phyloP scores from a whole-genome alignment of 2,329 filamentous ascomycete genomes.

The Fusarium kyushuense region DNA sequence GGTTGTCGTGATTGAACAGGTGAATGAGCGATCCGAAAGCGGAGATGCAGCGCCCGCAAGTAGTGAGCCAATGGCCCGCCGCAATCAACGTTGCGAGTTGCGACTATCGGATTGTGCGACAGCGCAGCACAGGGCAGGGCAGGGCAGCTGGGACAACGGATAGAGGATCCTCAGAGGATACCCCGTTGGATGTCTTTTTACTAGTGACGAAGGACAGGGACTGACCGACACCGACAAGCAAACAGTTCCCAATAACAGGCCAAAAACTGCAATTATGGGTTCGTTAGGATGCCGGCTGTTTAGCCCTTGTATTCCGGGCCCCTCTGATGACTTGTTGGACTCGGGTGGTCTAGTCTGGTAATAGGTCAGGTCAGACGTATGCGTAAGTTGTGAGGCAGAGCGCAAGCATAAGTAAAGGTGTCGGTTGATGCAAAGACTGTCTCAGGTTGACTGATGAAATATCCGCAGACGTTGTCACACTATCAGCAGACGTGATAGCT shows the following conservation, averaged over 20 bases:
- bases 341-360: conserved; percentile 22
- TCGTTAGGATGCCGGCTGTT: conserved; percentile 36
- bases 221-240: conserved; percentile 31
- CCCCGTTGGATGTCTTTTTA: conserved; percentile 28
- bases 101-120: conserved; percentile 44
- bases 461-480: conserved; percentile 43
- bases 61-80: conserved; percentile 39
- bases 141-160: conserved; percentile 22
- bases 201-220: conserved; percentile 35
- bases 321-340: conserved; percentile 7
- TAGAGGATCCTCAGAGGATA: conserved; percentile 38
- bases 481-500: conserved; percentile 24
- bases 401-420: conserved; percentile 30
- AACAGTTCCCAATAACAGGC: conserved; percentile 25
- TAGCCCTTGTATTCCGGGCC: conserved; percentile 24
- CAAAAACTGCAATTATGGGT: conserved; percentile 31
- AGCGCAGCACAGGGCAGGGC: conserved; percentile 3
- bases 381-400: conserved; percentile 34
- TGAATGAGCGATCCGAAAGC: conserved; percentile 48
- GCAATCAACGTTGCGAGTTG: conserved; percentile 43
- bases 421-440: conserved; percentile 31
- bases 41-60: conserved; percentile 44
- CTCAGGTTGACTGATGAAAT: conserved; percentile 39
- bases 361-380: conserved; percentile 24
- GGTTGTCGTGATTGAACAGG: conserved; percentile 40